Base-by-base conservation (phyloP, 495 filamentous ascomycete genomes). In the Rostrohypoxylon terebratum region DNA sequence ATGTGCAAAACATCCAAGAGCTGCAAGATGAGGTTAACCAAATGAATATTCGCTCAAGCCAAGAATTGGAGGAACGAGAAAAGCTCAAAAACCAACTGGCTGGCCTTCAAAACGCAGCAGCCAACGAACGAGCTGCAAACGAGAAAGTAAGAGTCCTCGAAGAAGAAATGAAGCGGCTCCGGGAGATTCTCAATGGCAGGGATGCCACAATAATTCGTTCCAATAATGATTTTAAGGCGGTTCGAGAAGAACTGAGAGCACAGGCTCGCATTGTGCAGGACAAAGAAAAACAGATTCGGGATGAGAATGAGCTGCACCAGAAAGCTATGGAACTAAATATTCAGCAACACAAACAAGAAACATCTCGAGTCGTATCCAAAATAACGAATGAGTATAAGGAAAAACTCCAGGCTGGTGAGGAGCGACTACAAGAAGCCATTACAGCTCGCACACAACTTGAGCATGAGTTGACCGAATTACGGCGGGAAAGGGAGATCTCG, bases 11-110 rank as follows among this genome's bases (percentile, higher is more conserved):
- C 21, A 58, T 76, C 36, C 71, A 77, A 10, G 31, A 40, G 9
- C 55, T 78, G 6, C 71, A 75, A 51, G 53, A 68, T 25, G 75
- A 82, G 10, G 23, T 81, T 42, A 11, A 62, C 1, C 62, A 71
- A 28, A 71, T 61, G 63, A 47, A 57, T 36, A 60, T 48, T 36
- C 59, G 63, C 10, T 51, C 74, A 9, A 59, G 42, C 8, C 50
- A 66, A 13, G 71, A 77, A 34, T 59, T 13, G 10, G 33, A 63
- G 33, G 72, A 76, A 40, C 70, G 70, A 11, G 34, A 59, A 28
- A 44, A 57, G 2, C 69, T 70, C 10, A n/a, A 54, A 21, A 48
- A 4, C 1, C 42, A 61, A 16, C 10, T 71, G 45, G n/a, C 6
- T n/a, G 18, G 16, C 0, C 38, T 70, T 4, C 38, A 47, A 40